Evolutionary conservation across 2,329 filamentous ascomycete genomes (phyloP).

Genomic region (Biscogniauxia sp.): DNA sequence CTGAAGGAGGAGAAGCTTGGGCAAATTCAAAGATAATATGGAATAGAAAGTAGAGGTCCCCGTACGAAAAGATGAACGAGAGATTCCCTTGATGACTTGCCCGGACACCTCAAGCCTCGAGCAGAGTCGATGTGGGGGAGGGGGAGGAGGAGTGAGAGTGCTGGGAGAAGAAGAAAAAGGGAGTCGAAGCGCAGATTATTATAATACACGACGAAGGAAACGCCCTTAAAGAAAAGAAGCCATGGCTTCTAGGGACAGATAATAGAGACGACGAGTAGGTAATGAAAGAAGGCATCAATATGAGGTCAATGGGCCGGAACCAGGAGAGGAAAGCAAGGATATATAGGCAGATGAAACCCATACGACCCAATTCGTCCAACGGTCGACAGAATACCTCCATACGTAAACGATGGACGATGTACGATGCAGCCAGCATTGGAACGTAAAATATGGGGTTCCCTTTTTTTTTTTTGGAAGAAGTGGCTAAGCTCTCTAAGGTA

Average conservation of each 20-base stretch:
- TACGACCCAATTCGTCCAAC: slow-evolving; percentile 28
- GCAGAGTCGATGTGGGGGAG: slow-evolving; percentile 4
- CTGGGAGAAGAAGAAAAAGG: neutral
- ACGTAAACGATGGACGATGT: slow-evolving; percentile 23
- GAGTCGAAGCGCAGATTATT: slow-evolving; percentile 15
- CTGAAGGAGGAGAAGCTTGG: slow-evolving; percentile 12
- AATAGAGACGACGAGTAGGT: slow-evolving; percentile 18
- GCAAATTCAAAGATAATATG: slow-evolving; percentile 13
- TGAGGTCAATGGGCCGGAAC: slow-evolving; percentile 29
- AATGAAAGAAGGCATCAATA: slow-evolving; percentile 24
- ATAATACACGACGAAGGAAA: slow-evolving; percentile 31
- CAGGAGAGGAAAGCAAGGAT: slow-evolving; percentile 44
- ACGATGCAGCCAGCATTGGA: slow-evolving; percentile 24
- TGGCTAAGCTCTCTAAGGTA: slow-evolving; percentile 23
- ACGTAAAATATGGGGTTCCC: slow-evolving; percentile 29
- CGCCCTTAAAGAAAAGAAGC: slow-evolving; percentile 40
- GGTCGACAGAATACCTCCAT: slow-evolving; percentile 23
- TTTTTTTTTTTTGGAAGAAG: slow-evolving; percentile 7
- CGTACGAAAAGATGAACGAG: slow-evolving; percentile 19
- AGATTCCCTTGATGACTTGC: slow-evolving; percentile 18
- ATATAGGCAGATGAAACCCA: slow-evolving; percentile 41
- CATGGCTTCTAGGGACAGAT: slow-evolving; percentile 35
- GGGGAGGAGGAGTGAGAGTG: slow-evolving; percentile 6
- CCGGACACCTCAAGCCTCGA: slow-evolving; percentile 8
- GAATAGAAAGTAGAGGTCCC: slow-evolving; percentile 19